These are phyloP conservation scores for Coleophoma crateriformis DNA, from an alignment of 2,329 filamentous ascomycete species.

Conservation along the genomic window DNA sequence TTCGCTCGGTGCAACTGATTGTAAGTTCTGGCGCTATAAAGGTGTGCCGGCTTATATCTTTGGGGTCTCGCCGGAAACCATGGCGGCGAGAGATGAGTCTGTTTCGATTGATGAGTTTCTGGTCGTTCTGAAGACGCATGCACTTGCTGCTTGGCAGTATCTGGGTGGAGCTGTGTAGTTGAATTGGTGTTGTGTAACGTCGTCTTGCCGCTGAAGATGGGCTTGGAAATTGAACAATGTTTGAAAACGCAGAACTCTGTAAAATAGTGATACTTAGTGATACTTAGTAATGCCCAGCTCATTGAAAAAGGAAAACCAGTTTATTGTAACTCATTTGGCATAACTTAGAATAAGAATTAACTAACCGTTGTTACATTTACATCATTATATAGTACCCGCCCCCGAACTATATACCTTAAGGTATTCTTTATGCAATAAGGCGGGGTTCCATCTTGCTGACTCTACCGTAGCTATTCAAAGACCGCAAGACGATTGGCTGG, in stretches of 20 bases:
- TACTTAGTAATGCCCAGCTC: background rate
- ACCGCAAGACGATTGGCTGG: no score
- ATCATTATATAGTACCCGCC: no score
- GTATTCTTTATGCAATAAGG: no score
- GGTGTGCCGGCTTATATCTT: conserved; percentile 31
- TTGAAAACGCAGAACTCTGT: background rate
- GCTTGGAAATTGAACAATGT: background rate
- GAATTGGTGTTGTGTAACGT: background rate
- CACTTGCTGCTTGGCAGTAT: conserved; percentile 26
- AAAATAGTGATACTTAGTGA: no score
- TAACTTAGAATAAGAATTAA: no score
- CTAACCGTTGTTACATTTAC: no score
- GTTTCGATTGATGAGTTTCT: conserved; percentile 24
- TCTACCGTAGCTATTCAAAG: no score
- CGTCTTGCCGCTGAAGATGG: background rate
- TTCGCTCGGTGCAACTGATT: conserved; percentile 33
- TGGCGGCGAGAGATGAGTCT: conserved; percentile 24
- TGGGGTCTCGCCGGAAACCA: conserved; percentile 18
- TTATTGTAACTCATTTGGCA: no score
- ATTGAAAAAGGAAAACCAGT: no score
- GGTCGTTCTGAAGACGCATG: conserved; percentile 24
- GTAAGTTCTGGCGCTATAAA: conserved; percentile 33
- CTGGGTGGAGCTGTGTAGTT: conserved; percentile 4
- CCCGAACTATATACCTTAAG: no score
- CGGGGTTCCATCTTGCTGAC: no score